Conservation (phyloP, 2,329 filamentous ascomycete genomes). For the Neonectria magnoliae region DNA sequence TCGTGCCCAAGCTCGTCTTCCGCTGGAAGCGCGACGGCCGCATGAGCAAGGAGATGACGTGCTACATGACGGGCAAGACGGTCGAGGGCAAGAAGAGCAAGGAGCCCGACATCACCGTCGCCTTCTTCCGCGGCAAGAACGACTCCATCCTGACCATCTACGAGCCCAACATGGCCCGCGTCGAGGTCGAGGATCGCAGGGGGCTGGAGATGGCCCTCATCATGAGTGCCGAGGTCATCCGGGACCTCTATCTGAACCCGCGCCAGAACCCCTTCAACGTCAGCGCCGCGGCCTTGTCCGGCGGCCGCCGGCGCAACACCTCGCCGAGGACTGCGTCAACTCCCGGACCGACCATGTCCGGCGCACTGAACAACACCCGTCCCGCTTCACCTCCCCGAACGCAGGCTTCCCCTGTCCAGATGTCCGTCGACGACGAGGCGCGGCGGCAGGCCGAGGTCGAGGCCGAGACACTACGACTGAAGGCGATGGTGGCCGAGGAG, state of each 20-base stretch:
- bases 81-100: slow-evolving; percentile 82
- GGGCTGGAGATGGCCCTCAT: slow-evolving; percentile 86
- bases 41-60: slow-evolving; percentile 87
- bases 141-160: slow-evolving; percentile 82
- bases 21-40: slow-evolving; percentile 91
- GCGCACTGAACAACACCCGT: slow-evolving; percentile 50
- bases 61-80: slow-evolving; percentile 83
- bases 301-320: slow-evolving; percentile 46
- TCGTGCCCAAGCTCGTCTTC: slow-evolving; percentile 81
- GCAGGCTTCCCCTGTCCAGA: slow-evolving; percentile 28
- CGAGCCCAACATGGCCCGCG: slow-evolving; percentile 88
- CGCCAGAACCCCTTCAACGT: slow-evolving; percentile 84
- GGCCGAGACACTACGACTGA: slow-evolving; percentile 80
- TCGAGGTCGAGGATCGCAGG: slow-evolving; percentile 94
- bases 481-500: slow-evolving; percentile 61
- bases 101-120: slow-evolving; percentile 96
- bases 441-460: slow-evolving; percentile 63
- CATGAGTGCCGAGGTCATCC: slow-evolving; percentile 70
- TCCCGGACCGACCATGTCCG: slow-evolving; percentile 46
- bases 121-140: slow-evolving; percentile 78
- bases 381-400: slow-evolving; percentile 30
- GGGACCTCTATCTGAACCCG: slow-evolving; percentile 71
- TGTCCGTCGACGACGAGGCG: slow-evolving; percentile 33
- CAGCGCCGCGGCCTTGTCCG: slow-evolving; percentile 47
- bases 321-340: slow-evolving; percentile 50